phyloP scores from a whole-genome alignment of 176 grass and related monocot species.

The Zoysia pacifica region DNA sequence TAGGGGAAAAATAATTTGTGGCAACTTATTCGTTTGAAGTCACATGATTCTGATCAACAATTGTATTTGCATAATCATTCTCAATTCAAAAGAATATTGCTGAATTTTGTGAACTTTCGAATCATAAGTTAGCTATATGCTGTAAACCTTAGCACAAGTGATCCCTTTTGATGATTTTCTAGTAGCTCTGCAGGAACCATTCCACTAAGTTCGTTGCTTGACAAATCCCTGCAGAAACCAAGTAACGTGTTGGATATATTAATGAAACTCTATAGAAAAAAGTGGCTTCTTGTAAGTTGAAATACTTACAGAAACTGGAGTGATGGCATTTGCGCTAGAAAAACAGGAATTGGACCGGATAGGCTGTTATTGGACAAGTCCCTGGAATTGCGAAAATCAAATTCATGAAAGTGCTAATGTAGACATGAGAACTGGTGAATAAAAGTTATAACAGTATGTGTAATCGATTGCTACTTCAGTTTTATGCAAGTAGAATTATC shows the following conservation, averaged over 20 bases:
- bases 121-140: not conserved
- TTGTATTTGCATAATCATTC: not conserved
- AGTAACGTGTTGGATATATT: too few relatives aligned
- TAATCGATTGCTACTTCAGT: not conserved
- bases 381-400: slow-evolving; percentile 36
- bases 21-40: not conserved
- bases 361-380: slow-evolving; percentile 75
- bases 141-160: slow-evolving; percentile 59
- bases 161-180: slow-evolving; percentile 39
- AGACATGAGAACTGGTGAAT: not conserved
- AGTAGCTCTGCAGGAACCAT: slow-evolving; percentile 48
- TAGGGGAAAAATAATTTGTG: not conserved
- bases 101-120: not conserved
- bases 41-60: not conserved
- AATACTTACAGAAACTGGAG: slow-evolving; percentile 64
- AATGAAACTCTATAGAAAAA: too few relatives aligned
- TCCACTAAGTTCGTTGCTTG: slow-evolving; percentile 60
- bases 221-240: slow-evolving; percentile 55
- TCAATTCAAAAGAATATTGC: not conserved
- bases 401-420: not conserved
- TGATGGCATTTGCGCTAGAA: slow-evolving; percentile 53
- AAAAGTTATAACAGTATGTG: not conserved
- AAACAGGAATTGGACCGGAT: slow-evolving; percentile 64
- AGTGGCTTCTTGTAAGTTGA: not conserved
- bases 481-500: not conserved